Conservation (phyloP, 2,329 filamentous ascomycete genomes). For the Aspergillus proliferans region DNA sequence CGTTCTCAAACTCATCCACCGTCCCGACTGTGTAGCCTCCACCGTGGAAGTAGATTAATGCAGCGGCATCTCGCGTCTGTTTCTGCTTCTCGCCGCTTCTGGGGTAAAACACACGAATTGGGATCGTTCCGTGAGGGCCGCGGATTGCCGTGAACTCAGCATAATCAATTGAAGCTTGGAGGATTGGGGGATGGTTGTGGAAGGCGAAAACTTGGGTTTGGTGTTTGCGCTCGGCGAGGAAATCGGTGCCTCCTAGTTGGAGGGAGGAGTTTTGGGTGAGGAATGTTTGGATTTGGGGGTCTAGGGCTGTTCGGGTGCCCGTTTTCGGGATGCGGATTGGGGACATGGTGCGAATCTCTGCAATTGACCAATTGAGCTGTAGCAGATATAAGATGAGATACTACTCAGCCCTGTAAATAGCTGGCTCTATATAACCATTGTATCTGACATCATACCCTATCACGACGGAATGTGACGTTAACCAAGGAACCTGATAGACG, state of each 20-base stretch:
- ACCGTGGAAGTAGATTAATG: constrained; percentile 34
- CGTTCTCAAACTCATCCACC: constrained; percentile 36
- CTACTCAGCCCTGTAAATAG: too few species aligned
- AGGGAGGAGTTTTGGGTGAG: background rate
- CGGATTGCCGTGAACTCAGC: constrained; percentile 29
- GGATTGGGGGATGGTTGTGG: background rate
- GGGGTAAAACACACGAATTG: constrained; percentile 29
- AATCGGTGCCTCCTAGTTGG: background rate
- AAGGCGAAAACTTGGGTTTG: background rate
- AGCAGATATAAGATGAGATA: too few species aligned
- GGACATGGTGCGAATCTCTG: background rate
- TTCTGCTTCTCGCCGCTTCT: background rate
- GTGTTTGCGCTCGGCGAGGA: background rate
- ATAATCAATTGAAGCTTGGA: constrained; percentile 18
- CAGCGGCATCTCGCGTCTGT: constrained; percentile 14
- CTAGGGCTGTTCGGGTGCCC: background rate
- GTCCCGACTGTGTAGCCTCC: constrained; percentile 34
- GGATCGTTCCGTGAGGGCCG: constrained; percentile 29
- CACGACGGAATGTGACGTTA: too few species aligned
- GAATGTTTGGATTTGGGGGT: background rate
- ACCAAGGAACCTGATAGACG: too few species aligned
- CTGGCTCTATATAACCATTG: too few species aligned
- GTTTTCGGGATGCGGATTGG: background rate
- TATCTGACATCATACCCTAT: too few species aligned
- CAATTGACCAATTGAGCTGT: too few species aligned